Conservation (phyloP, 495 filamentous ascomycete species). For the Acidomyces sp. region DNA sequence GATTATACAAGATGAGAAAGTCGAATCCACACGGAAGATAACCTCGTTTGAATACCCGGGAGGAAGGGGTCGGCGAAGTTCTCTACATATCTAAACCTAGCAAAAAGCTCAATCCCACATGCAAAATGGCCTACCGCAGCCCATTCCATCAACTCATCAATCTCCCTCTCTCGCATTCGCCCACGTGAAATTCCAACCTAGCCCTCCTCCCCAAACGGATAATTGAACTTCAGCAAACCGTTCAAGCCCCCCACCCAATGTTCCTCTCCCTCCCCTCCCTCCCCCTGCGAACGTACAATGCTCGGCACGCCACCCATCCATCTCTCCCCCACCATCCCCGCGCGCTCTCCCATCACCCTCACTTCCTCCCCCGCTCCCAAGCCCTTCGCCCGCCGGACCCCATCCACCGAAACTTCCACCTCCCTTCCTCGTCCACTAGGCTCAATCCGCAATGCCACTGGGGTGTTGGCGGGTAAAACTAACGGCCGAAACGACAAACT, state of each 20-base stretch:
- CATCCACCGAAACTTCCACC: slow-evolving; percentile 81
- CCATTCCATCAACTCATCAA: too few species aligned
- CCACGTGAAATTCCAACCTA: too few species aligned
- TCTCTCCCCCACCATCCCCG: slow-evolving; percentile 20
- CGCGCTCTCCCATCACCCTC: slow-evolving; percentile 66
- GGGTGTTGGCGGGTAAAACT: slow-evolving; percentile 72
- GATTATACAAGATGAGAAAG: too few species aligned
- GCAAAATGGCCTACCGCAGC: too few species aligned
- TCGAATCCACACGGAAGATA: too few species aligned
- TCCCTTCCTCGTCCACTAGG: slow-evolving; percentile 71
- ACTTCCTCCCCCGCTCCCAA: slow-evolving; percentile 75
- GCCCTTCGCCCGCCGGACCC: slow-evolving; percentile 54
- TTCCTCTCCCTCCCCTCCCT: slow-evolving; percentile 41
- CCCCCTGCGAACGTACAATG: slow-evolving; percentile 43
- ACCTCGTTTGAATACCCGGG: too few species aligned
- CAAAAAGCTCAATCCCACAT: too few species aligned
- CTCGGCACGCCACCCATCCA: slow-evolving; percentile 59
- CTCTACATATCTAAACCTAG: too few species aligned
- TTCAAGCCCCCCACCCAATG: slow-evolving; percentile 96
- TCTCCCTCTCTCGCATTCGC: too few species aligned
- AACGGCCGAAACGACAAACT: slow-evolving; percentile 84
- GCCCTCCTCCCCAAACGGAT: slow-evolving; percentile 76
- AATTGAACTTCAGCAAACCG: slow-evolving; percentile 90
- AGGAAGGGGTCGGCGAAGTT: too few species aligned
- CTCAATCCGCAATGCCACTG: slow-evolving; percentile 69